phyloP scores from a whole-genome alignment of 2,329 filamentous ascomycete genomes.

The Colletotrichum sp. region DNA sequence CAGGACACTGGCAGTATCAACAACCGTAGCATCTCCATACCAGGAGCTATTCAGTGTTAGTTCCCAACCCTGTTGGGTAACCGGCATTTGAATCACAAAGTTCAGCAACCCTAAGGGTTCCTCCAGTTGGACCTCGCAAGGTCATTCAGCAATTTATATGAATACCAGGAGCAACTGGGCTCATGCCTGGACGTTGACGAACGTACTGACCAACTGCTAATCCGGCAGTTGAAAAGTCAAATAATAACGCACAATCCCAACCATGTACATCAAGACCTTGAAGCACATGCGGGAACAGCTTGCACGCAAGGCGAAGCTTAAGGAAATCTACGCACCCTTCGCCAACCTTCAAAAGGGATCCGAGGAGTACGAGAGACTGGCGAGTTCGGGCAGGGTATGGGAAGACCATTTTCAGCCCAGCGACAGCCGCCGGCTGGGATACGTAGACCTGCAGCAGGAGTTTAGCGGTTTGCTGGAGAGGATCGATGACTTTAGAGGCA shows the following conservation, averaged over 20 bases:
- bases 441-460: neutral
- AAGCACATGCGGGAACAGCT: neutral
- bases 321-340: slow-evolving; percentile 10
- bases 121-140: neutral
- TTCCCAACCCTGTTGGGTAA: neutral
- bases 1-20: neutral
- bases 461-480: neutral
- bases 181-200: neutral
- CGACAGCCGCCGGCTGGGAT: neutral
- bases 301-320: neutral
- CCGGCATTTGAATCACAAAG: neutral
- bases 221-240: neutral
- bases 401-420: slow-evolving; percentile 25
- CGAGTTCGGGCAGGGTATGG: slow-evolving; percentile 24
- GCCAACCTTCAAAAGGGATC: slow-evolving; percentile 1
- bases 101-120: neutral
- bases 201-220: neutral
- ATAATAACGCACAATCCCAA: neutral
- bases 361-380: slow-evolving; percentile 22
- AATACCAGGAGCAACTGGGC: neutral
- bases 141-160: neutral
- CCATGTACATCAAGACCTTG: neutral
- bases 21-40: neutral
- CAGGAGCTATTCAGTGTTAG: neutral
- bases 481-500: slow-evolving; percentile 7